phyloP scores from a whole-genome alignment of 2,329 filamentous ascomycete genomes.

The Colletotrichum neosansevieriae region DNA sequence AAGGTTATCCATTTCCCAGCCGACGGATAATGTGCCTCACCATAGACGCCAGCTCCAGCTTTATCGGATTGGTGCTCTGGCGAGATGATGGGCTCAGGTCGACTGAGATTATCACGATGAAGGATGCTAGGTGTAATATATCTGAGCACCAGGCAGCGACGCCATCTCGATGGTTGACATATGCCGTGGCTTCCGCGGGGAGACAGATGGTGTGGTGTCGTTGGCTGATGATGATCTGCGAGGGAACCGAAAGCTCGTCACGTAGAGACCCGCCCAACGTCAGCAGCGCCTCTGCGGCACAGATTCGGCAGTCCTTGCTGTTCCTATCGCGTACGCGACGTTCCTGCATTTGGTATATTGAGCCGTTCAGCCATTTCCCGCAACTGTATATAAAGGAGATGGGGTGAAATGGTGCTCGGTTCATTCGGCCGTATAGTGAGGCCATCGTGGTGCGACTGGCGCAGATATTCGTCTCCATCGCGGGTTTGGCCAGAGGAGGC shows the following conservation, averaged over 20 bases:
- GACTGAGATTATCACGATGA: constrained; percentile 12
- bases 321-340: neutral
- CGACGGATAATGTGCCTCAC: constrained; percentile 11
- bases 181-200: constrained; percentile 6
- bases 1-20: constrained; percentile 21
- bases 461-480: neutral
- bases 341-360: constrained; percentile 28
- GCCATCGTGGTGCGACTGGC: constrained; percentile 32
- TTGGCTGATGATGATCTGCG: constrained; percentile 25
- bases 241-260: constrained; percentile 30
- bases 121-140: constrained; percentile 4
- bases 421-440: constrained; percentile 16
- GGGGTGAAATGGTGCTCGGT: constrained; percentile 18
- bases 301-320: constrained; percentile 24
- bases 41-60: constrained; percentile 1
- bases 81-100: constrained; percentile 19
- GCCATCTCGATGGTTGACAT: neutral
- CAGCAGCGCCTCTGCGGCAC: constrained; percentile 32
- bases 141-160: constrained; percentile 1
- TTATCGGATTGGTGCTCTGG: constrained; percentile 9
- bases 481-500: neutral
- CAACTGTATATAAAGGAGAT: neutral
- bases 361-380: neutral
- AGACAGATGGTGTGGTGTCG: constrained; percentile 26
- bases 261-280: constrained; percentile 26